Evolutionary conservation across 2,329 filamentous ascomycete species (phyloP).

Genomic region (Colletotrichum incanum): DNA sequence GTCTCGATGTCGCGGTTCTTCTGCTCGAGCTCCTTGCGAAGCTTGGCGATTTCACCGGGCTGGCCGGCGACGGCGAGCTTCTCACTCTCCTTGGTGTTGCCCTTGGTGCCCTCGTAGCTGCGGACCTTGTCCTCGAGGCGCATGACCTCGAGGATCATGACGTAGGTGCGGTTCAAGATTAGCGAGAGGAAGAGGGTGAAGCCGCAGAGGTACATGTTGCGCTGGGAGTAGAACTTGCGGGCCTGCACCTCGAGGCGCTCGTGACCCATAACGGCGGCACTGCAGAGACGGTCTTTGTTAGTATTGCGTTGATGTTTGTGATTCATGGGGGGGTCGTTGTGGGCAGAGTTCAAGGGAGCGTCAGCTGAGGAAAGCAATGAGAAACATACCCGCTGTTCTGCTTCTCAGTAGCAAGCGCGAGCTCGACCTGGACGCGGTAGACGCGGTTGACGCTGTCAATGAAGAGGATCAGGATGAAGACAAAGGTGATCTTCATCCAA

Average conservation of each 20-base stretch:
- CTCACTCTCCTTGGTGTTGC: constrained; percentile 76
- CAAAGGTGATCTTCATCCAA: constrained; percentile 98
- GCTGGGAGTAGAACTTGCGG: constrained; percentile 99
- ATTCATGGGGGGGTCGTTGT: not conserved
- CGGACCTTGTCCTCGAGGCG: constrained; percentile 93
- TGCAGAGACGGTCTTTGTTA: constrained; percentile 44
- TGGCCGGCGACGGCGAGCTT: constrained; percentile 82
- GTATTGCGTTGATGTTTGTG: not conserved
- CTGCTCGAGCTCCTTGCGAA: constrained; percentile 80
- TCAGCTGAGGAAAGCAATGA: not conserved
- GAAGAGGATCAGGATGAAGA: constrained; percentile 98
- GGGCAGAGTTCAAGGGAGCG: constrained; percentile 21
- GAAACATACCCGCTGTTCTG: constrained; percentile 63
- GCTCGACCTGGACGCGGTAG: constrained; percentile 88
- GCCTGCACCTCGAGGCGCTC: constrained; percentile 99
- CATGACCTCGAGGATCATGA: constrained; percentile 94
- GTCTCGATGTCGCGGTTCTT: constrained; percentile 89
- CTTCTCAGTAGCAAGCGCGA: constrained; percentile 80
- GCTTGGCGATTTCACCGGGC: constrained; percentile 80
- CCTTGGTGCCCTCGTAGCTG: constrained; percentile 75
- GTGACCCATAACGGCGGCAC: constrained; percentile 83
- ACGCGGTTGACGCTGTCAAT: constrained; percentile 93
- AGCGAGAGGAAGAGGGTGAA: constrained; percentile 99
- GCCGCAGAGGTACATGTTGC: constrained; percentile 99
- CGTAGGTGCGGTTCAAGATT: constrained; percentile 99